phyloP scores from a whole-genome alignment of 768 basidiomycete genomes.

The Calocera viscosa region DNA sequence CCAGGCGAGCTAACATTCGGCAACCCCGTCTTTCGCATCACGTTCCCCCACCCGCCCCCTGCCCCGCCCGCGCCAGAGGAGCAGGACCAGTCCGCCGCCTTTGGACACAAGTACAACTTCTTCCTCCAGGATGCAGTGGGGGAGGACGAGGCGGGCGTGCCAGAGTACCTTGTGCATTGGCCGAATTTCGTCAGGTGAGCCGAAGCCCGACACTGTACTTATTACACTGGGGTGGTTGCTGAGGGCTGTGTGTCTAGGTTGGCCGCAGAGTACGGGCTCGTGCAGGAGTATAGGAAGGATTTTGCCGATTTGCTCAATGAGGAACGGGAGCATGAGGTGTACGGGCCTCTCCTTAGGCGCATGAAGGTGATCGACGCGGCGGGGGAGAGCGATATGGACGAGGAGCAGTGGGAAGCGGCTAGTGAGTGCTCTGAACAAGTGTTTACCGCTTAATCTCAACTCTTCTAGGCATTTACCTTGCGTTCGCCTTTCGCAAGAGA shows the following conservation, averaged over 20 bases:
- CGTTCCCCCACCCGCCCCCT: constrained; percentile 34
- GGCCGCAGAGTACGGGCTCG: constrained; percentile 67
- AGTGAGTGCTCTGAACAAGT: constrained; percentile 45
- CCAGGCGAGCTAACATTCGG: constrained; percentile 68
- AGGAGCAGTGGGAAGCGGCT: constrained; percentile 97
- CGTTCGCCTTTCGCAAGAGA: constrained; percentile 71
- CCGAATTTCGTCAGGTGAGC: constrained; percentile 72
- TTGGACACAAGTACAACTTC: constrained; percentile 90
- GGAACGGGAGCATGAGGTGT: constrained; percentile 67
- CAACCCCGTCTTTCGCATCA: constrained; percentile 79
- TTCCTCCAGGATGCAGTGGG: constrained; percentile 80
- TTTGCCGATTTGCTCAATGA: constrained; percentile 84
- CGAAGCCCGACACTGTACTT: neutral
- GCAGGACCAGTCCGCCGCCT: constrained; percentile 44
- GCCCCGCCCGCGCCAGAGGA: constrained; percentile 32
- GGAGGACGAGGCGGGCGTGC: constrained; percentile 56
- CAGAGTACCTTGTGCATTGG: constrained; percentile 96
- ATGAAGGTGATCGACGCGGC: constrained; percentile 86
- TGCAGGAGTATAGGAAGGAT: constrained; percentile 65
- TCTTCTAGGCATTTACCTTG: constrained; percentile 73
- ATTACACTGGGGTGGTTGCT: neutral
- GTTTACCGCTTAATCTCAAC: constrained; percentile 12
- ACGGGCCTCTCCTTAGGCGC: constrained; percentile 63
- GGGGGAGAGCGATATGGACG: constrained; percentile 85
- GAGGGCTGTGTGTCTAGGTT: constrained; percentile 37